Evolutionary conservation across 306 rosid genomes (phyloP).

Genomic region (Delonix regia): DNA sequence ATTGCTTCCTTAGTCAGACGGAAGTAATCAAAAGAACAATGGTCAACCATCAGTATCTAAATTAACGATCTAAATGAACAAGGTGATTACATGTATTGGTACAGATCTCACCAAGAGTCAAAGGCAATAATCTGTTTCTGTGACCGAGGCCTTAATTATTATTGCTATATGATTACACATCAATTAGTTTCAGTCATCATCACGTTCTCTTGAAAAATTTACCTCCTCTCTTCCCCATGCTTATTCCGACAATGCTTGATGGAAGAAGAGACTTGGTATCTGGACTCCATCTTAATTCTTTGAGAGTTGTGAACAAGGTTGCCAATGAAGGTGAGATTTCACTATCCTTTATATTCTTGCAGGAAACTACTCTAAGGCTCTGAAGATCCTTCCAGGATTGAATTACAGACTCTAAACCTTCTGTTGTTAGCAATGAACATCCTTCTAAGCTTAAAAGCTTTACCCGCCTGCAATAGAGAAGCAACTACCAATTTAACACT

Average conservation of each 20-base stretch:
- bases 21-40: background rate
- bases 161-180: slow-evolving; percentile 31
- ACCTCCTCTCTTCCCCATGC: slow-evolving; percentile 82
- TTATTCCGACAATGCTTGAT: slow-evolving; percentile 52
- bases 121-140: slow-evolving; percentile 32
- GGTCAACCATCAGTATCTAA: slow-evolving; percentile 21
- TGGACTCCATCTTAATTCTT: slow-evolving; percentile 87
- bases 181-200: slow-evolving; percentile 46
- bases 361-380: slow-evolving; percentile 70
- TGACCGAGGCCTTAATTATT: slow-evolving; percentile 33
- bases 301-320: slow-evolving; percentile 60
- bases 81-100: slow-evolving; percentile 37
- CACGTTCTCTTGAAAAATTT: slow-evolving; percentile 65
- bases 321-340: slow-evolving; percentile 72
- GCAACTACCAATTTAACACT: slow-evolving; percentile 4
- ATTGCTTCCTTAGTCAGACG: slow-evolving; percentile 21
- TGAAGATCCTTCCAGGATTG: slow-evolving; percentile 73
- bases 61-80: slow-evolving; percentile 44
- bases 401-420: slow-evolving; percentile 72
- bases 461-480: slow-evolving; percentile 67
- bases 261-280: slow-evolving; percentile 65
- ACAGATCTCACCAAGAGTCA: slow-evolving; percentile 42
- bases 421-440: slow-evolving; percentile 80
- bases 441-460: slow-evolving; percentile 68
- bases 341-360: slow-evolving; percentile 77